phyloP scores from a whole-genome alignment of 2,329 filamentous ascomycete genomes.

The Penicillium sp. region DNA sequence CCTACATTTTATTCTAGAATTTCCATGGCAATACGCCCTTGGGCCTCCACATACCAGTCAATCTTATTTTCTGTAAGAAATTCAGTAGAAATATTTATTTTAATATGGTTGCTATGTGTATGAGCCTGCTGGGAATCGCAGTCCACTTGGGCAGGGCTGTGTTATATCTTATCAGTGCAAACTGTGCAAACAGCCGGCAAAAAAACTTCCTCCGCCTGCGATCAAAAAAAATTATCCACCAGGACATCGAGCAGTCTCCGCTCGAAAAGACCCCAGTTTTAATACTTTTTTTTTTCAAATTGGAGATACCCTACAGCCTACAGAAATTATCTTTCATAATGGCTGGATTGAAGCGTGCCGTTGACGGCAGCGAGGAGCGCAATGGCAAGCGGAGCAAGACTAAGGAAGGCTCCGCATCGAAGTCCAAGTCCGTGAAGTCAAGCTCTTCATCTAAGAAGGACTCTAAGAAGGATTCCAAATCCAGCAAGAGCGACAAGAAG shows the following conservation, averaged over 20 bases:
- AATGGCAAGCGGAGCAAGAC: conserved; percentile 45
- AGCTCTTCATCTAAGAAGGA: conserved; percentile 14
- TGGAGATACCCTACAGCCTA: conserved; percentile 14
- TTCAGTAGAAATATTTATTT: not conserved
- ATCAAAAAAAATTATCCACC: conserved; percentile 34
- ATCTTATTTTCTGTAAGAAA: not conserved
- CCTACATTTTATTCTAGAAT: not conserved
- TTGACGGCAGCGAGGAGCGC: conserved; percentile 40
- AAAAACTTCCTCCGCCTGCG: conserved; percentile 35
- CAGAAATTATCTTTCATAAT: conserved; percentile 25
- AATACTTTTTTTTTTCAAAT: conserved; percentile 9
- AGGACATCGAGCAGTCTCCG: conserved; percentile 23
- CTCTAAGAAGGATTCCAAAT: conserved; percentile 34
- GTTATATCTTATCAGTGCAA: conserved; percentile 29
- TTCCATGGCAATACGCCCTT: not conserved
- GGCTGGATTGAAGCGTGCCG: conserved; percentile 45
- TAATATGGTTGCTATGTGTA: not conserved
- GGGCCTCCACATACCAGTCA: not conserved
- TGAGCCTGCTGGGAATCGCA: too few species aligned
- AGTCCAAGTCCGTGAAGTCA: conserved; percentile 29
- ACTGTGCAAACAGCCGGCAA: conserved; percentile 35
- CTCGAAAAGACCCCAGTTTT: conserved; percentile 17
- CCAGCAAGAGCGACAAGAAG: conserved; percentile 37
- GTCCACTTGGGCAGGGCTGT: not conserved
- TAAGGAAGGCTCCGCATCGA: conserved; percentile 31